phyloP scores from a whole-genome alignment of 768 basidiomycete species.

The Cystofilobasidium capitatum region DNA sequence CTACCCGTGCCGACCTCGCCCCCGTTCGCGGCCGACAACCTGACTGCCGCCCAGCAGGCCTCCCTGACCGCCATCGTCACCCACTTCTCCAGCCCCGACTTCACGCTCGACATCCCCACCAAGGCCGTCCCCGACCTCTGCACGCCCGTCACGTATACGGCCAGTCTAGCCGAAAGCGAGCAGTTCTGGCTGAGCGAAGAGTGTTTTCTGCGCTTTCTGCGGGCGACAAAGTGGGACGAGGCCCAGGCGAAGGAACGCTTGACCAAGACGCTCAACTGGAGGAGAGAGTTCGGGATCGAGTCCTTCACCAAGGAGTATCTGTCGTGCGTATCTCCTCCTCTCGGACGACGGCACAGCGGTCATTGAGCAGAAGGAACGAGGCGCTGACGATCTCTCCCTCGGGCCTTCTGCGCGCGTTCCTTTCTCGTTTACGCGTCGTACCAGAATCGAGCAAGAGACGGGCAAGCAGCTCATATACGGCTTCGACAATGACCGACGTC shows the following conservation, averaged over 20 bases:
- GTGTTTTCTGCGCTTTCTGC: conserved; percentile 12
- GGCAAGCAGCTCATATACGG: conserved; percentile 22
- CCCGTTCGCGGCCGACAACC: background rate
- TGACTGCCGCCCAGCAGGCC: conserved; percentile 1
- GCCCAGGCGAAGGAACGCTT: conserved; percentile 4
- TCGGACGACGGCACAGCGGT: background rate
- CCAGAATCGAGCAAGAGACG: conserved; percentile 22
- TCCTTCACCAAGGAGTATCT: conserved; percentile 13
- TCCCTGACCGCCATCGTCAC: conserved; percentile 10
- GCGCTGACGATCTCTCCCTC: too few relatives aligned
- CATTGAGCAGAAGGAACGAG: too few relatives aligned
- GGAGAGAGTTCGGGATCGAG: conserved; percentile 14
- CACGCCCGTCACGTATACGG: conserved; percentile 1
- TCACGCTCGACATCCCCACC: conserved; percentile 8
- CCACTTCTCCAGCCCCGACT: conserved; percentile 9
- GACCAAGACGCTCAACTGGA: conserved; percentile 15
- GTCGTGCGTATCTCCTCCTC: background rate
- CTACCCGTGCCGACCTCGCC: background rate
- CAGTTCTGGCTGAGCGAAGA: conserved; percentile 21
- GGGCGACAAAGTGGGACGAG: conserved; percentile 24
- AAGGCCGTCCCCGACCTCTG: background rate
- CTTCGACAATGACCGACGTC: conserved; percentile 16
- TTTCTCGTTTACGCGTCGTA: background rate
- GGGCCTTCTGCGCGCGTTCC: background rate
- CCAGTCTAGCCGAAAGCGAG: conserved; percentile 1